Percentiles rank a stretch among this genome's conserved stretches.
Conservation (phyloP, 192 early-diverging fungal genomes). For the Cladochytrium replicatum region DNA sequence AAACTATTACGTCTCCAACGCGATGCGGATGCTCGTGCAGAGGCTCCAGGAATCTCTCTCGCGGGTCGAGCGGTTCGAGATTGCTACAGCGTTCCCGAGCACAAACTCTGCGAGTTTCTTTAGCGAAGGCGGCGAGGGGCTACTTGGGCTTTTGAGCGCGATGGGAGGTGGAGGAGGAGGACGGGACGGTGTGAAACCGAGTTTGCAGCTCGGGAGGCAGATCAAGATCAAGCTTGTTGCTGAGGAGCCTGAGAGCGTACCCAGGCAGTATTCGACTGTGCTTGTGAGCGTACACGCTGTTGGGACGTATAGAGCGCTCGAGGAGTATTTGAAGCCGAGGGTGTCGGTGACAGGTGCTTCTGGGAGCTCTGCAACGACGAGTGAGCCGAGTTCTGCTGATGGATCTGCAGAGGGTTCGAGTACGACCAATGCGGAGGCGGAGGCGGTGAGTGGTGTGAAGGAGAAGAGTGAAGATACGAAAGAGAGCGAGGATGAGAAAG, state of each 20-base stretch:
- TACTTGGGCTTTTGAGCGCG: constrained; percentile 19
- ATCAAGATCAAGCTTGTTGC: constrained; percentile 55
- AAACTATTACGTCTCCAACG: constrained; percentile 24
- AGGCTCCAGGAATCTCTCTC: constrained; percentile 64
- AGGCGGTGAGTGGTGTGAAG: constrained; percentile 10
- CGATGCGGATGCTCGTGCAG: constrained; percentile 44
- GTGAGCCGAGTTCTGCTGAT: constrained; percentile 4
- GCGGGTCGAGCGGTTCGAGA: constrained; percentile 58
- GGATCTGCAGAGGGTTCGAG: background rate
- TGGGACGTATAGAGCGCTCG: constrained; percentile 67
- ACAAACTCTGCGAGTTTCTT: too few species aligned
- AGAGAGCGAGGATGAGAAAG: constrained; percentile 14
- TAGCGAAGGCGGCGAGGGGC: too few species aligned
- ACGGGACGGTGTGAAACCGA: constrained; percentile 27
- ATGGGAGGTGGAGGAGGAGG: too few species aligned
- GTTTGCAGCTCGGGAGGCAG: constrained; percentile 66
- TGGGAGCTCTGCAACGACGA: constrained; percentile 3
- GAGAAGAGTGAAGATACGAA: constrained; percentile 20
- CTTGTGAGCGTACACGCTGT: constrained; percentile 78
- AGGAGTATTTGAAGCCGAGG: constrained; percentile 66
- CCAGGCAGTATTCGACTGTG: constrained; percentile 37
- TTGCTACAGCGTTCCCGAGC: constrained; percentile 35
- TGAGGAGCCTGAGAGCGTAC: constrained; percentile 34
- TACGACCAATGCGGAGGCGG: constrained; percentile 16
- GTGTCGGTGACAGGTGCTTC: constrained; percentile 24